phyloP scores from a whole-genome alignment of 139 green algal genomes.

The Zygnema circumcarinatum region DNA sequence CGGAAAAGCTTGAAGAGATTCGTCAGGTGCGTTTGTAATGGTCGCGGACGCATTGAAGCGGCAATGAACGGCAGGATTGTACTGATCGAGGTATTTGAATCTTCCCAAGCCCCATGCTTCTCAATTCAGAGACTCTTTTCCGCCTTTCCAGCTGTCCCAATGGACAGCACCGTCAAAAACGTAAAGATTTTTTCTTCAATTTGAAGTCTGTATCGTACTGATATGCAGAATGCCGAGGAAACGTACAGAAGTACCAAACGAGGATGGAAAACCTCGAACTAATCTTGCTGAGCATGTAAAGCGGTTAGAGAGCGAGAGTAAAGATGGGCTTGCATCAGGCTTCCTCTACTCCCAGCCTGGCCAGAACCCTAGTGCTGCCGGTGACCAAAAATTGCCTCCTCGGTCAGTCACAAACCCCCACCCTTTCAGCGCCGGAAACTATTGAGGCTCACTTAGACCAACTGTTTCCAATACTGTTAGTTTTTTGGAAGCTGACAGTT shows the following conservation, averaged over 20 bases:
- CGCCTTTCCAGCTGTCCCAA: not conserved
- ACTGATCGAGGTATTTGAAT: no score
- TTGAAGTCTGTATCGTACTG: not conserved
- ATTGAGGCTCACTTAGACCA: not conserved
- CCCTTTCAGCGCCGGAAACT: not conserved
- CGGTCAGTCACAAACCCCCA: not conserved
- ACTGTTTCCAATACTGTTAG: not conserved
- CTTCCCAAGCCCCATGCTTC: no score
- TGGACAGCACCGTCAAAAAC: not conserved
- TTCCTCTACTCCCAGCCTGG: constrained; percentile 31
- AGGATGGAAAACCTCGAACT: constrained; percentile 1
- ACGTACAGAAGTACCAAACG: not conserved
- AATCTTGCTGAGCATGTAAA: constrained; percentile 7
- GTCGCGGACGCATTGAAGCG: no score
- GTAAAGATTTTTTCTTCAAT: not conserved
- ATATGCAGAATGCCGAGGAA: not conserved
- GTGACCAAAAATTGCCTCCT: not conserved
- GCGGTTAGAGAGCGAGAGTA: not conserved
- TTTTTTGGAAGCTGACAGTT: not conserved
- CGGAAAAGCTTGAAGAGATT: no score
- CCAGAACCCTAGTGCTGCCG: constrained; percentile 15
- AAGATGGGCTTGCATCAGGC: not conserved
- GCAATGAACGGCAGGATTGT: no score
- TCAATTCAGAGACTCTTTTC: not conserved
- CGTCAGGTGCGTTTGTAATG: no score